Evolutionary conservation across 2,329 filamentous ascomycete species (phyloP).

Genomic region (Diaporthe vexans): DNA sequence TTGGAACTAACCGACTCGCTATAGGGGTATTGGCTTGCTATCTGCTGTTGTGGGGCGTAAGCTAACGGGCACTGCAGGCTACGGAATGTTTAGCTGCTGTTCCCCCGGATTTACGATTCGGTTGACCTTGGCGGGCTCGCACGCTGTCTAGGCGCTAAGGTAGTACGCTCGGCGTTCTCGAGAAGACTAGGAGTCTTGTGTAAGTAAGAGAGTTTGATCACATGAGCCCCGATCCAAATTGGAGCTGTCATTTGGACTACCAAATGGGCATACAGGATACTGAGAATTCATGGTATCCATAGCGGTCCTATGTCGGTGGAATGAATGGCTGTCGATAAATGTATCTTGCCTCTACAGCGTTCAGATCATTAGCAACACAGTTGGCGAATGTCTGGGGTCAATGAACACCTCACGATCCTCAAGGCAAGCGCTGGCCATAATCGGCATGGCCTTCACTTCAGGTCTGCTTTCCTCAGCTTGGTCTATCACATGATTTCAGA

Average conservation of each 20-base stretch:
- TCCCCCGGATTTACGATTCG: constrained; percentile 25
- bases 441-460: no score
- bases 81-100: constrained; percentile 9
- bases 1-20: neutral
- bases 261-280: no score
- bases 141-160: neutral
- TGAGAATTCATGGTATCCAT: no score
- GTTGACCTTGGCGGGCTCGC: neutral
- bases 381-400: neutral
- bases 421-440: no score
- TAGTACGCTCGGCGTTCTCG: neutral
- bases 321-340: no score
- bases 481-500: no score
- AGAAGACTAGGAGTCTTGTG: neutral
- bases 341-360: neutral
- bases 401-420: neutral
- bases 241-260: no score
- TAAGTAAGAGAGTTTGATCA: neutral
- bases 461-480: no score
- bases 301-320: no score
- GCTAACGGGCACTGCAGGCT: neutral
- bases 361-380: neutral
- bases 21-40: neutral
- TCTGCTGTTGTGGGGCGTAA: neutral
- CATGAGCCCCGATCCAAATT: neutral